Evolutionary conservation across 2,329 filamentous ascomycete genomes (phyloP).

Genomic region (Fusarium torulosum): DNA sequence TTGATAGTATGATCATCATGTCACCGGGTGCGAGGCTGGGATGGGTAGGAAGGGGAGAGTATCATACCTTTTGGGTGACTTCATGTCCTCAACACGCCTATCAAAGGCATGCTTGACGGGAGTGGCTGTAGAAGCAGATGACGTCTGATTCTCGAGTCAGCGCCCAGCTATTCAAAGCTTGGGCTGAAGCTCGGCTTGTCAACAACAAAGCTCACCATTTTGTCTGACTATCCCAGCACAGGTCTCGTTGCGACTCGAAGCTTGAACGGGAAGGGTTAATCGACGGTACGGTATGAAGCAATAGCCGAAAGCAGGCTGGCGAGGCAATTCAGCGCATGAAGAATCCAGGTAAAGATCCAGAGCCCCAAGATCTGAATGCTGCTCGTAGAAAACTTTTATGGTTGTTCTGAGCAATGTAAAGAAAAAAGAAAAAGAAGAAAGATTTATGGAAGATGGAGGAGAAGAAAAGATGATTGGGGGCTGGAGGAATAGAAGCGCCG

Average conservation of each 20-base stretch:
- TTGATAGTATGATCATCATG: conserved; percentile 91
- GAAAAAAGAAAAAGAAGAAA: conserved; percentile 36
- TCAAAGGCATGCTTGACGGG: conserved; percentile 81
- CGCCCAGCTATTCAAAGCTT: conserved; percentile 26
- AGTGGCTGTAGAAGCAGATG: conserved; percentile 79
- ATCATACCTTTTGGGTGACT: conserved; percentile 89
- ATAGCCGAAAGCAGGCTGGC: conserved; percentile 41
- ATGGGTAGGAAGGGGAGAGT: not conserved
- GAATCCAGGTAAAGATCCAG: conserved; percentile 41
- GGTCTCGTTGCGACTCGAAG: conserved; percentile 27
- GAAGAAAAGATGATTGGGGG: conserved; percentile 47
- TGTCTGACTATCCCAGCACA: conserved; percentile 23
- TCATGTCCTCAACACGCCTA: conserved; percentile 83
- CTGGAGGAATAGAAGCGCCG: conserved; percentile 44
- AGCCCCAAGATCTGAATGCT: conserved; percentile 35
- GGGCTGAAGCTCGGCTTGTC: conserved; percentile 23
- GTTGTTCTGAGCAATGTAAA: conserved; percentile 24
- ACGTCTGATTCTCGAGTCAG: conserved; percentile 64
- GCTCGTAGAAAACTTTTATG: conserved; percentile 16
- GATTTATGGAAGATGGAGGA: conserved; percentile 40
- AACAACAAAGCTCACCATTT: conserved; percentile 43
- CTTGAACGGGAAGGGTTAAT: conserved; percentile 28
- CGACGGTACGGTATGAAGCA: conserved; percentile 19
- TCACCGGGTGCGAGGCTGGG: conserved; percentile 41
- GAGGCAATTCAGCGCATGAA: conserved; percentile 43